Percentiles rank a stretch among this genome's conserved stretches.
Conservation (phyloP, 345 rosid species). For the Citrus trifoliata region DNA sequence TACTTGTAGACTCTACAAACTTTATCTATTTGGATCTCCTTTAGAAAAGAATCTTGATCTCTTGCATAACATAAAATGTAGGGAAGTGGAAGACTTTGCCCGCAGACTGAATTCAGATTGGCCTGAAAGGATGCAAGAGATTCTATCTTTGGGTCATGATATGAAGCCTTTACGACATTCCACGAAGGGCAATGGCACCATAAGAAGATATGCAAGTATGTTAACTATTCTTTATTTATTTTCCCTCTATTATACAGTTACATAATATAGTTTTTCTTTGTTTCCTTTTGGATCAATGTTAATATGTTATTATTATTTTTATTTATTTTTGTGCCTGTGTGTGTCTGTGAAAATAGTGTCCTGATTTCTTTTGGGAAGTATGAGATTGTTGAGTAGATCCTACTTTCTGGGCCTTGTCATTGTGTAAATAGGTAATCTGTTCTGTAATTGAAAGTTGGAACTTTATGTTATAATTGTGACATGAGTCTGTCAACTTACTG, state of each 20-base stretch:
- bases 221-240: constrained; percentile 5
- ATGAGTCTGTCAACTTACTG: not conserved
- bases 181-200: constrained; percentile 50
- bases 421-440: not conserved
- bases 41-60: not conserved
- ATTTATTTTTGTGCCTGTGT: not conserved
- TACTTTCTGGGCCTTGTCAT: not conserved
- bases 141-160: constrained; percentile 56
- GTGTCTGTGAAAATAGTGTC: not conserved
- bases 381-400: not conserved
- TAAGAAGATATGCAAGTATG: constrained; percentile 52
- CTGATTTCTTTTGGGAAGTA: not conserved
- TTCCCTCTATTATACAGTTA: not conserved
- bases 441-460: constrained; percentile 2
- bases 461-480: not conserved
- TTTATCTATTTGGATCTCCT: not conserved
- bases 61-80: constrained; percentile 7
- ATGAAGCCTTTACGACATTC: constrained; percentile 46
- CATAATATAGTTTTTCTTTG: not conserved
- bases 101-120: constrained; percentile 81
- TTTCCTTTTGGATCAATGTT: not conserved
- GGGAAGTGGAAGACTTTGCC: constrained; percentile 96
- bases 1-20: not conserved
- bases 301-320: too few relatives aligned
- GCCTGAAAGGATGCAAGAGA: constrained; percentile 76